Conservation (phyloP, 2,329 filamentous ascomycete genomes). For the Lasiodiplodia citricola region DNA sequence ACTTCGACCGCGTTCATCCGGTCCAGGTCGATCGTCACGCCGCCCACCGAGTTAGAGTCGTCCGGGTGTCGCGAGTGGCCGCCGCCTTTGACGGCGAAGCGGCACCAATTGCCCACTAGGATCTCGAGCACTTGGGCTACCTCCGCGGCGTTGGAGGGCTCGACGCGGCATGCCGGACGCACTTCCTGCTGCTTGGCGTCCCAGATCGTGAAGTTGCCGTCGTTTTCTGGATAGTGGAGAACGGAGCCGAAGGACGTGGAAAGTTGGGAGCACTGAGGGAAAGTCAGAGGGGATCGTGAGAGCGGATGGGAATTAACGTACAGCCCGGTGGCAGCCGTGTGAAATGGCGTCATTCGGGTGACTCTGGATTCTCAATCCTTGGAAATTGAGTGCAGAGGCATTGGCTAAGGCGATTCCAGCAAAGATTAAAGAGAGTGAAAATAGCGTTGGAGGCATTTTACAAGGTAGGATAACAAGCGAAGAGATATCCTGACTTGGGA, state of each 20-base stretch:
- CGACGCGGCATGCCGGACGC: background rate
- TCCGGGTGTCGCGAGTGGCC: background rate
- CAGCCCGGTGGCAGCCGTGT: background rate
- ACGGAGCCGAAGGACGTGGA: background rate
- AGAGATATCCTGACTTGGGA: no score
- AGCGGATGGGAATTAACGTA: background rate
- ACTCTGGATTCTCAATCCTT: background rate
- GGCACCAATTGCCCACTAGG: background rate
- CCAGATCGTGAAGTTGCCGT: background rate
- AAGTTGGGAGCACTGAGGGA: background rate
- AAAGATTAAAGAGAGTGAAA: background rate
- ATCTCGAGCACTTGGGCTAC: background rate
- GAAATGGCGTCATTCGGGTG: background rate
- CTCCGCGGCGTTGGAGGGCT: background rate
- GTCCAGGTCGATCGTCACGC: slow-evolving; percentile 40
- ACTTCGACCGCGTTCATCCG: slow-evolving; percentile 34
- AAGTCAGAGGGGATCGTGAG: background rate
- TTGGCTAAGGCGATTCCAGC: background rate
- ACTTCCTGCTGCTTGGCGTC: slow-evolving; percentile 3
- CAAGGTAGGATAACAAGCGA: no score
- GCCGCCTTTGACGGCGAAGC: background rate
- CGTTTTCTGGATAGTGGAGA: background rate
- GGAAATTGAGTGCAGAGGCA: background rate
- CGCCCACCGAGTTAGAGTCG: slow-evolving; percentile 31
- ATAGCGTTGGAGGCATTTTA: no score